phyloP scores from a whole-genome alignment of 2,329 filamentous ascomycete species.

The Botrytis byssoidea region DNA sequence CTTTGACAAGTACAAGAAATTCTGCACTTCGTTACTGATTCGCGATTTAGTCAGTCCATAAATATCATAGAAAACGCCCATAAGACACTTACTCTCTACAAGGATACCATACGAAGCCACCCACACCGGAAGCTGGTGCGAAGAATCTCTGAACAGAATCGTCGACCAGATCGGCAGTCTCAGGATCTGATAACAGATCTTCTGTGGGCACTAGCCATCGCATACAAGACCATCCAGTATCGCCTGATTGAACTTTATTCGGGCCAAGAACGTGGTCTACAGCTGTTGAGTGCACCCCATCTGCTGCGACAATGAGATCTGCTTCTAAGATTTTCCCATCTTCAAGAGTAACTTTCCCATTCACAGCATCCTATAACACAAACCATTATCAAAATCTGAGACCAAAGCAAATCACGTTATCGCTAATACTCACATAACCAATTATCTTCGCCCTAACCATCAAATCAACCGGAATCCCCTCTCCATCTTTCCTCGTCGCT shows the following conservation, averaged over 20 bases:
- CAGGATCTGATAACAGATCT: neutral
- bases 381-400: neutral
- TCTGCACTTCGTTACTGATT: neutral
- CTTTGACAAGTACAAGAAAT: neutral
- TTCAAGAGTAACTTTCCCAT: neutral
- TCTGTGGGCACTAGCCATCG: neutral
- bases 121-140: neutral
- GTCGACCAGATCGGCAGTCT: neutral
- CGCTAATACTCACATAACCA: neutral
- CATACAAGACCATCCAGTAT: neutral
- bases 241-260: neutral
- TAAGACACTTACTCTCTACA: neutral
- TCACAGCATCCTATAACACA: neutral
- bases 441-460: neutral
- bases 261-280: neutral
- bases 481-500: neutral
- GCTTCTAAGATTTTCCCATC: neutral
- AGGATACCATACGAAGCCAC: neutral
- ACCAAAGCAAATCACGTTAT: neutral
- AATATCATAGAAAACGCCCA: neutral
- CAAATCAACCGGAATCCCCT: neutral
- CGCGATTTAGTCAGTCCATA: neutral
- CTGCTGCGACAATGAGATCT: neutral
- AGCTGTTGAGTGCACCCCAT: neutral
- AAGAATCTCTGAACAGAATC: neutral